A percentile compares a stretch with the other conserved stretches of the same genome.
phyloP scores from a whole-genome alignment of 2,329 filamentous ascomycete genomes.

The Aspergillus novoparasiticus region DNA sequence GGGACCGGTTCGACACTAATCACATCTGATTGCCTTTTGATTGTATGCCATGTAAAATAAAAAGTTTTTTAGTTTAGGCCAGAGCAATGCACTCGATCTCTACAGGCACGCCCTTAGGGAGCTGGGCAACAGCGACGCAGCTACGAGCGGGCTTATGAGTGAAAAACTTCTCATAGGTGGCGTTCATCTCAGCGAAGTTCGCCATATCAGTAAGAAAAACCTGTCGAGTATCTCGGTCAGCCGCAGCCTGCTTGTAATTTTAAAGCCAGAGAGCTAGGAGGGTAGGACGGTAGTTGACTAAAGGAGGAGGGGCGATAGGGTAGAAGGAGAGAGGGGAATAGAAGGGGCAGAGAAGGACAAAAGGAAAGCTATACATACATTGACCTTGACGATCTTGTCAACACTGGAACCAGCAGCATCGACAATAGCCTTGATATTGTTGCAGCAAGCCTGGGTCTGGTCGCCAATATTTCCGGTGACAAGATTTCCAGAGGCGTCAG shows the following conservation, averaged over 20 bases:
- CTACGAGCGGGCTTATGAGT: conserved; percentile 63
- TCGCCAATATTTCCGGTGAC: conserved; percentile 67
- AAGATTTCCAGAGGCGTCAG: conserved; percentile 62
- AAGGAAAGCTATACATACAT: conserved; percentile 41
- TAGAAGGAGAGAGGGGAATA: not conserved
- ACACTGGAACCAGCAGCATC: conserved; percentile 78
- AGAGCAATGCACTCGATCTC: conserved; percentile 68
- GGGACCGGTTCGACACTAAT: not conserved
- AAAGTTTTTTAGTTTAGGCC: conserved; percentile 33
- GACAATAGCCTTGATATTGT: conserved; percentile 83
- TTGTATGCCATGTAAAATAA: not conserved
- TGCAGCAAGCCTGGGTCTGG: conserved; percentile 70
- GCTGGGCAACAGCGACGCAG: conserved; percentile 64
- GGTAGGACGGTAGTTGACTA: not conserved
- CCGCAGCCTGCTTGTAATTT: not conserved
- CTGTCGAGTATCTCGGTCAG: conserved; percentile 22
- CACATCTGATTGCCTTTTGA: not conserved
- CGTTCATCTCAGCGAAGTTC: conserved; percentile 80
- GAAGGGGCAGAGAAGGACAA: no score
- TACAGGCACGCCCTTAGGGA: conserved; percentile 65
- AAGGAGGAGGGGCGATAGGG: conserved; percentile 3
- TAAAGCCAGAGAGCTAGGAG: not conserved
- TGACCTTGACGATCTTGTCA: conserved; percentile 83
- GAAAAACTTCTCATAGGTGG: conserved; percentile 72
- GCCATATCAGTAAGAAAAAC: conserved; percentile 92